Evolutionary conservation across 768 basidiomycete species (phyloP).

Genomic region (Sporobolomyces pararoseus): DNA sequence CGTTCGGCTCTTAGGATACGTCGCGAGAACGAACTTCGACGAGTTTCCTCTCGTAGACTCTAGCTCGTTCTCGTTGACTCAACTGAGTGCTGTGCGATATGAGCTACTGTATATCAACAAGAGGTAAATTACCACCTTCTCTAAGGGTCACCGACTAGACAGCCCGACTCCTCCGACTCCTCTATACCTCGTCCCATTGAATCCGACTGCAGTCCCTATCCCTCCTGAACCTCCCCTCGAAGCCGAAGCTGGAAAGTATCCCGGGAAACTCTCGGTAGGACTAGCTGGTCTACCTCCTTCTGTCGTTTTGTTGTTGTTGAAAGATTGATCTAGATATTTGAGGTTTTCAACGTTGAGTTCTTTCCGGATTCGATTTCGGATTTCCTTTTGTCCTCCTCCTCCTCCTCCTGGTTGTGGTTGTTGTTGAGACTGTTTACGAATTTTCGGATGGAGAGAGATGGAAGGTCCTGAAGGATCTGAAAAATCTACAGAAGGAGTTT

Average conservation of each 20-base stretch:
- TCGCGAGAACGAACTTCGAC: no score
- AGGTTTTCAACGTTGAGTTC: background rate
- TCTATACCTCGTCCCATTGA: slow-evolving; percentile 1
- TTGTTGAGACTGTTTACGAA: background rate
- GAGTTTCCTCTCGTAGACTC: no score
- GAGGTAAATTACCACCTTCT: no score
- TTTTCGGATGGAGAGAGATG: slow-evolving; percentile 18
- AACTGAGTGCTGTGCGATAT: no score
- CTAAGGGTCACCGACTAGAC: slow-evolving; percentile 11
- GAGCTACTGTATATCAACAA: no score
- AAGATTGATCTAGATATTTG: background rate
- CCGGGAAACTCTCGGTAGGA: slow-evolving; percentile 10
- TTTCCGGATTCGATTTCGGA: background rate
- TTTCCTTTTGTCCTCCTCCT: background rate
- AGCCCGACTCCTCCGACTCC: slow-evolving; percentile 8
- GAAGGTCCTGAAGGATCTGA: slow-evolving; percentile 13
- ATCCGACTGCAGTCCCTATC: background rate
- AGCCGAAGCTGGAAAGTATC: background rate
- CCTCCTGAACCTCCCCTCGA: background rate
- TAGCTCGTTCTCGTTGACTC: no score
- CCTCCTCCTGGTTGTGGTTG: background rate
- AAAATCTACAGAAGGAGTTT: slow-evolving; percentile 13
- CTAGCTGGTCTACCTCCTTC: background rate
- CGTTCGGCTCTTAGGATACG: no score
- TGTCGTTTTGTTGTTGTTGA: background rate